Base-by-base conservation (phyloP, 2,329 filamentous ascomycete species). In the Neopestalotiopsis clavispora region DNA sequence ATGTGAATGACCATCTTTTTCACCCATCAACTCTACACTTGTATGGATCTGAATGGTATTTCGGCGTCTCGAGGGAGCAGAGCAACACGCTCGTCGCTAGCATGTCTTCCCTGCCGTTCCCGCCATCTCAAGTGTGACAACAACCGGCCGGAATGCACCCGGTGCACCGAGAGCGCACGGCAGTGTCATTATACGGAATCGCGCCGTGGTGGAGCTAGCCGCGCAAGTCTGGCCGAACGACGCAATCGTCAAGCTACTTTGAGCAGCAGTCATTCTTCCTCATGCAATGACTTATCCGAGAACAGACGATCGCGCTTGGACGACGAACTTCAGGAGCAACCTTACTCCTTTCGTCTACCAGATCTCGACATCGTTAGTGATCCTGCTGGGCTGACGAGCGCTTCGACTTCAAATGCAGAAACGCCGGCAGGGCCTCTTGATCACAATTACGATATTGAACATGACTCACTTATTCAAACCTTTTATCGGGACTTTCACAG, bases 81-180 rank as follows among this genome's bases (percentile, higher is more conserved):
- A 57, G 65, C 12, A n/a, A 68, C 74, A 13, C 74, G 75, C 52
- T 80, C 78, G 0, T 77, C 79, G 2, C 71, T 84, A 66, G 86
- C 86, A 14, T 88, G 86, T 73, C 81, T 86, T 10, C 82, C 83
- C 34, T 88, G 86, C 69, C 81, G 86, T 23, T 83, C 79, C 28
- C 79, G 84, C 42, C 86, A 88, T 74, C 75, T 87, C 45, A 87
- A 86, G 72, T 88, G 86, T 73, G 84, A 87, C 72, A 85, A 83
- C 13, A 81, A 80, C 38, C 80, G 82, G 17, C 84, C 85, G 4
- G 80, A 79, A 62, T 87, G 85, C 69, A 76, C 72, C 9, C 78
- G 85, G 67, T 88, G 86, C 72, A 72, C 73, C 32, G 75, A 79
- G 10, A 81, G 84, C 58, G 78, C 78, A 9, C 81, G 82, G 32